Evolutionary conservation across 805 yeast species (phyloP).

Genomic region (Candida loeiensis): DNA sequence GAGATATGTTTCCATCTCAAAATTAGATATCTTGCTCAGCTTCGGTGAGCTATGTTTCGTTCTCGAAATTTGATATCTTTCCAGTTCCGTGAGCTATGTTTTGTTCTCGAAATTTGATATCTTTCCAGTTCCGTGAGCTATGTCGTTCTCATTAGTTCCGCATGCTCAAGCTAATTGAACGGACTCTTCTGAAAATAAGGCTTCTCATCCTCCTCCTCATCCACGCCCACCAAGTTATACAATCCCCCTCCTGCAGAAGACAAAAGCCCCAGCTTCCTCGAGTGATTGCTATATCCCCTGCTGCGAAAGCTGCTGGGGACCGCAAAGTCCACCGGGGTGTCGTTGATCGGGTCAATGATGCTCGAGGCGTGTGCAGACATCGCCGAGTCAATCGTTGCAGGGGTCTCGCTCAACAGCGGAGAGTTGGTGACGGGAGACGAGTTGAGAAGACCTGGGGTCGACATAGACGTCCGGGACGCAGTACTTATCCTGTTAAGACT

Average conservation of each 20-base stretch:
- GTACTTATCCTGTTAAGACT: constrained; percentile 13
- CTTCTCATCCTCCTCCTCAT: constrained; percentile 19
- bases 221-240: constrained; percentile 18
- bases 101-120: too few species aligned
- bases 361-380: constrained; percentile 16
- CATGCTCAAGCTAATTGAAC: constrained; percentile 6
- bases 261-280: constrained; percentile 19
- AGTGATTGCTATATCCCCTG: constrained; percentile 11
- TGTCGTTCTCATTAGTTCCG: neutral
- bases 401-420: constrained; percentile 32
- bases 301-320: constrained; percentile 14
- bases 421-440: constrained; percentile 35
- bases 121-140: neutral
- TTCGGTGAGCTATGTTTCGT: too few species aligned
- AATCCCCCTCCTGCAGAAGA: constrained; percentile 24
- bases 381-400: constrained; percentile 23
- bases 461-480: constrained; percentile 6
- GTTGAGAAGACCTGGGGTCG: constrained; percentile 11
- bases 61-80: too few species aligned
- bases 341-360: constrained; percentile 37
- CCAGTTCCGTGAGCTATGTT: too few species aligned
- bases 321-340: constrained; percentile 36
- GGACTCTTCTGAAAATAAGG: constrained; percentile 13
- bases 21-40: too few species aligned
- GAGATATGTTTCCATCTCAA: too few species aligned